Conservation (phyloP, 2,329 filamentous ascomycete species). For the Monosporascus sp. region DNA sequence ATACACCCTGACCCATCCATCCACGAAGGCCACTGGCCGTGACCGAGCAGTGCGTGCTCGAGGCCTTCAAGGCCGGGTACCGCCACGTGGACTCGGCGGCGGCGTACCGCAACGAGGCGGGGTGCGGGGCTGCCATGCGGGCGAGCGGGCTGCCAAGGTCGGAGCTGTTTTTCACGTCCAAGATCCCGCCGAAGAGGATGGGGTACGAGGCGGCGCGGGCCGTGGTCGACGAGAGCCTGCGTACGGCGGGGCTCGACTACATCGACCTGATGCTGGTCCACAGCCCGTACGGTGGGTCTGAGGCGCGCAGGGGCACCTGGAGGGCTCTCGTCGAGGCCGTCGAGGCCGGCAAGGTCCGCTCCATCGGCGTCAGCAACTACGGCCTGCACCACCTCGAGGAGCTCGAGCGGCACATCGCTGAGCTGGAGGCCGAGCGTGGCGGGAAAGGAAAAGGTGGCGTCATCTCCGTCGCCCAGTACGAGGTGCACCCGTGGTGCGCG, state of each 20-base stretch:
- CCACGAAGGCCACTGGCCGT: slow-evolving; percentile 27
- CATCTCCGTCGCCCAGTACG: slow-evolving; percentile 80
- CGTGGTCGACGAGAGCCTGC: slow-evolving; percentile 58
- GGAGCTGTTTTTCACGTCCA: slow-evolving; percentile 52
- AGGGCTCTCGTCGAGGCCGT: slow-evolving; percentile 58
- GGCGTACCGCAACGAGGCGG: slow-evolving; percentile 46
- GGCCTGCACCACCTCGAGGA: slow-evolving; percentile 59
- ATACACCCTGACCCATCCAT: slow-evolving; percentile 2
- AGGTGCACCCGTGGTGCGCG: slow-evolving; percentile 84
- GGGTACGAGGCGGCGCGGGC: slow-evolving; percentile 60
- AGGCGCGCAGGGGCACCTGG: slow-evolving; percentile 55
- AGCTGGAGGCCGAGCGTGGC: slow-evolving; percentile 56
- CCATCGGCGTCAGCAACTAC: slow-evolving; percentile 61
- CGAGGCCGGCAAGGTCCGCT: slow-evolving; percentile 56
- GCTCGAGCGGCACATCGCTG: slow-evolving; percentile 52
- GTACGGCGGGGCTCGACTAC: slow-evolving; percentile 58
- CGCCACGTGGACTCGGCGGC: slow-evolving; percentile 53
- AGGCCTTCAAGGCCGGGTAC: slow-evolving; percentile 47
- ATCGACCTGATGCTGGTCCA: slow-evolving; percentile 64
- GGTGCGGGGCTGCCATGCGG: slow-evolving; percentile 40
- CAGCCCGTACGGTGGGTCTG: slow-evolving; percentile 53
- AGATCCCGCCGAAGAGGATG: slow-evolving; percentile 40
- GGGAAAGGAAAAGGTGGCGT: slow-evolving; percentile 63
- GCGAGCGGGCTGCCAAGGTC: slow-evolving; percentile 37
- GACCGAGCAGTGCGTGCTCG: slow-evolving; percentile 33